Conservation (phyloP, 2,329 filamentous ascomycete genomes). For the Penicillium hordei region DNA sequence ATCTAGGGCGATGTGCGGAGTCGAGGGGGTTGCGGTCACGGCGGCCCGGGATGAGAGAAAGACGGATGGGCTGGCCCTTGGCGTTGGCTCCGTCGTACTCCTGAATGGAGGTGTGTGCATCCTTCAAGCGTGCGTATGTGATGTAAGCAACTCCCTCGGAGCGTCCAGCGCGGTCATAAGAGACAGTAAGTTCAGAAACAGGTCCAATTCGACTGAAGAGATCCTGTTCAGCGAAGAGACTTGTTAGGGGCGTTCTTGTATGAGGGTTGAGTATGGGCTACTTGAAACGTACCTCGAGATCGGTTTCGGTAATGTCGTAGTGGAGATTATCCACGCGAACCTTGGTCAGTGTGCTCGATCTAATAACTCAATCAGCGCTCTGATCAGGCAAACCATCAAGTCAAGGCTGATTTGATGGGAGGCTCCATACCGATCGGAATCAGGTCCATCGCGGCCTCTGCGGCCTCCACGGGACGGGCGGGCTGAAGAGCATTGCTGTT, state of each 20-base stretch:
- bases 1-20: conserved; percentile 49
- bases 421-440: conserved; percentile 36
- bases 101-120: conserved; percentile 71
- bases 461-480: conserved; percentile 47
- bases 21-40: conserved; percentile 50
- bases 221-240: conserved; percentile 54
- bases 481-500: conserved; percentile 29
- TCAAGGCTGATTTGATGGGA: neutral
- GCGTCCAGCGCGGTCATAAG: conserved; percentile 84
- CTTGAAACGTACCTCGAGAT: conserved; percentile 65
- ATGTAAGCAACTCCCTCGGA: conserved; percentile 83
- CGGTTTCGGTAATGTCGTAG: conserved; percentile 83
- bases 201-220: conserved; percentile 78
- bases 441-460: conserved; percentile 40
- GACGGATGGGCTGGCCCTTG: conserved; percentile 78
- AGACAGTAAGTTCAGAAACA: conserved; percentile 65
- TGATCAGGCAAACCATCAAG: neutral
- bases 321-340: conserved; percentile 86
- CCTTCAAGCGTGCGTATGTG: conserved; percentile 68
- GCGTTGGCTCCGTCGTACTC: conserved; percentile 91
- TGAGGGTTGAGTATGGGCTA: neutral
- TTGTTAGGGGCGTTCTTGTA: neutral
- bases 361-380: conserved; percentile 33
- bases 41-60: conserved; percentile 63
- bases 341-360: conserved; percentile 63